phyloP scores from a whole-genome alignment of 192 early-diverging fungal species.

The Piromyces sp. region DNA sequence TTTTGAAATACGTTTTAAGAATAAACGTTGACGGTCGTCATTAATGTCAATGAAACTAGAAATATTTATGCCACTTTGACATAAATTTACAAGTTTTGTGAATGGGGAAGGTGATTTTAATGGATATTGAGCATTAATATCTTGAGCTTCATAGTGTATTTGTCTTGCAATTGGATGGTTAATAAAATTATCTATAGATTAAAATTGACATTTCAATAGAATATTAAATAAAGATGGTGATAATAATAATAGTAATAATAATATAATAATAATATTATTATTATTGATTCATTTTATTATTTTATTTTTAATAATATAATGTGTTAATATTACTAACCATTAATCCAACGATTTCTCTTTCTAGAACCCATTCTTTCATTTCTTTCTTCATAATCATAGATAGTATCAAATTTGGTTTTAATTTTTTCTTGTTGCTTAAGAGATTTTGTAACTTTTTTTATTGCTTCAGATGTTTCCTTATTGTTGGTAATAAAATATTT shows the following conservation, averaged over 20 bases:
- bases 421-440: not conserved
- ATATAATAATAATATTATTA: too few relatives aligned
- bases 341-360: not conserved
- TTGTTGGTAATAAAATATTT: not conserved
- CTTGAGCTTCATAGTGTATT: not conserved
- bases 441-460: not conserved
- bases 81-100: not conserved
- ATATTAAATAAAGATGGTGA: too few relatives aligned
- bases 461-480: not conserved
- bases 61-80: not conserved
- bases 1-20: not conserved
- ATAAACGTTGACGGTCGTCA: not conserved
- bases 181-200: not conserved
- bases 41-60: not conserved
- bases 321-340: not conserved
- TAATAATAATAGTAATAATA: too few relatives aligned
- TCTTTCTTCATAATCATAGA: not conserved
- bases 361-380: not conserved
- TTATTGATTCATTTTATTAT: not conserved
- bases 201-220: too few relatives aligned
- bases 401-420: not conserved
- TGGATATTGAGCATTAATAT: not conserved
- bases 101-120: not conserved
- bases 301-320: too few relatives aligned
- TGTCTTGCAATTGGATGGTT: not conserved